Evolutionary conservation across 2,329 filamentous ascomycete species (phyloP), one percentile per base, ranked within the genome.

Genomic region (Trichoderma koningii): DNA sequence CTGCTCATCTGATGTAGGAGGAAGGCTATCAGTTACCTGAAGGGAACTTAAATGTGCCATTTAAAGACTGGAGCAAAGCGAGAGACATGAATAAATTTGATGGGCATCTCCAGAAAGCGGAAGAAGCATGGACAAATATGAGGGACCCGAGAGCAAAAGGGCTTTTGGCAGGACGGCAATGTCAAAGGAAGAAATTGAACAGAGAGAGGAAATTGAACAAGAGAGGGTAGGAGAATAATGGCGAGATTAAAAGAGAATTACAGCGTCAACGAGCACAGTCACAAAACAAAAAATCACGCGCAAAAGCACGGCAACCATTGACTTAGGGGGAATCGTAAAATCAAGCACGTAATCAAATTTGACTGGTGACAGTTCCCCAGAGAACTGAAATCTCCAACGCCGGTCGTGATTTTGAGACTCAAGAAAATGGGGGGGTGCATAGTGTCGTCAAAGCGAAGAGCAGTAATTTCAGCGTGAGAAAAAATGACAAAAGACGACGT

Each of bases 341-440:
- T 65, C 55, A 65, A 65, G 55, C 63, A 66, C 61, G 47, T 57
- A 64, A 66, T 66, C 56, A 70, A 74, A 74, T 74, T 74, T 73
- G 72, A 76, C 74, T 75, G 72, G 74, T 75, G 72, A 74, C 74
- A 73, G 74, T 73, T 73, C 73, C 74, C 74, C 75, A 66, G 69
- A 68, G 69, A 70, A 73, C 74, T 71, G 75, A 72, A 68, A 76
- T 78, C 76, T 77, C 75, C 75, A 78, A 78, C 76, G 76, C 76
- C 76, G 76, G 74, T 77, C 76, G 74, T 77, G 63, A 72, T 77
- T 77, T 57, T 74, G 68, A 71, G 68, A 72, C 71, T 70, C 68
- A 70, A 71, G 69, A 72, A 73, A 73, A 73, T 73, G 66, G 68
- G 34, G 68, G 68, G 68, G 69, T 70, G 68, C 69, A 67, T 71